Evolutionary conservation across 805 yeast genomes (phyloP).

Genomic region (Citeromyces nyonsensis): DNA sequence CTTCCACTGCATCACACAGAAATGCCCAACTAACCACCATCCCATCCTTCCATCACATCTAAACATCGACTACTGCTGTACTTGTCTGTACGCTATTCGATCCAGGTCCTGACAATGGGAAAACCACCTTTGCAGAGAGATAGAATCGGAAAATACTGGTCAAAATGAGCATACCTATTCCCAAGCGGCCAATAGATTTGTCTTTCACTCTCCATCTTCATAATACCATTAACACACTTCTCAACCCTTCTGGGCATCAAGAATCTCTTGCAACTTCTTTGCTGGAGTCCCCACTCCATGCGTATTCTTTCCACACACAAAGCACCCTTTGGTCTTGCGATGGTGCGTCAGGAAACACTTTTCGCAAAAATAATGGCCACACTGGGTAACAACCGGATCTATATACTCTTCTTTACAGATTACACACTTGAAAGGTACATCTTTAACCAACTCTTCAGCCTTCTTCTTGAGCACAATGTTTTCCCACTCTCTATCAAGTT

Average conservation of each 20-base stretch:
- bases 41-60: too few relatives aligned
- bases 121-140: too few relatives aligned
- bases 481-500: slow-evolving; percentile 44
- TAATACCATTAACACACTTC: too few relatives aligned
- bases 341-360: slow-evolving; percentile 35
- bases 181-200: too few relatives aligned
- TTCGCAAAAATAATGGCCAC: slow-evolving; percentile 54
- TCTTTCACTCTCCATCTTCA: too few relatives aligned
- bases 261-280: slow-evolving; percentile 11
- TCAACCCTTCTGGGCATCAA: neutral
- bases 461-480: slow-evolving; percentile 13
- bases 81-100: too few relatives aligned
- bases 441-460: slow-evolving; percentile 7
- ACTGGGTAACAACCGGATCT: slow-evolving; percentile 39
- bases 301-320: slow-evolving; percentile 44
- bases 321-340: slow-evolving; percentile 29
- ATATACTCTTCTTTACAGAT: slow-evolving; percentile 41
- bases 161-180: too few relatives aligned
- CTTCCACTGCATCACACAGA: too few relatives aligned
- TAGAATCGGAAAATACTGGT: too few relatives aligned
- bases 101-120: too few relatives aligned
- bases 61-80: too few relatives aligned
- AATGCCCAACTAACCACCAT: too few relatives aligned
- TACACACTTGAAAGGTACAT: slow-evolving; percentile 44
- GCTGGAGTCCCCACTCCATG: slow-evolving; percentile 45